Evolutionary conservation across 163 green algal species (phyloP).

Genomic region (Smithsoniella earleae): DNA sequence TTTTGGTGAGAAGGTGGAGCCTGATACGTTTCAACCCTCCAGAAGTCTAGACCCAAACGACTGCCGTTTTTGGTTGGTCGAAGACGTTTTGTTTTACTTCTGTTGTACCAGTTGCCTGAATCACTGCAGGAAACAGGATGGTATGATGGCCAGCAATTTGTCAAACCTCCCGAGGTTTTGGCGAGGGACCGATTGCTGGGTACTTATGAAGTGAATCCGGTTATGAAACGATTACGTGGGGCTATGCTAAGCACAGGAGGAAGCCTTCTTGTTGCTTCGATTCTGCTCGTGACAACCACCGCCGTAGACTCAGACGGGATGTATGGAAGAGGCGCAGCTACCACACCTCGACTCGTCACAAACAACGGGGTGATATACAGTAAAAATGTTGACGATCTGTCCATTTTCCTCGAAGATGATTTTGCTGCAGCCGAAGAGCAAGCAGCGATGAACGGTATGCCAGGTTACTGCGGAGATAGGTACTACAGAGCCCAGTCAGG

Average conservation of each 20-base stretch:
- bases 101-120: neutral
- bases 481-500: conserved; percentile 18
- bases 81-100: no score
- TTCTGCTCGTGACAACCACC: neutral
- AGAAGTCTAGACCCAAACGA: neutral
- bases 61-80: no score
- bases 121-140: conserved; percentile 19
- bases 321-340: conserved; percentile 8
- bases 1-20: neutral
- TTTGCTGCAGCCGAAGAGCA: conserved; percentile 17
- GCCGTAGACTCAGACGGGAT: neutral
- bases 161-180: conserved; percentile 24
- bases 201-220: conserved; percentile 25
- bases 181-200: conserved; percentile 12
- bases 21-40: neutral
- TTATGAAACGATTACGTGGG: neutral
- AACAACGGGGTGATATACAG: conserved; percentile 26
- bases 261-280: neutral
- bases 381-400: conserved; percentile 6
- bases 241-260: conserved; percentile 15
- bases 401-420: conserved; percentile 14
- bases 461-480: conserved; percentile 15
- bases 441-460: conserved; percentile 14
- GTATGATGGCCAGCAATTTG: conserved; percentile 29
- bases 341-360: neutral